A percentile compares a stretch with the other conserved stretches of the same genome.
Conservation (phyloP, 1,284 basidiomycete species). For the Ganoderma multipileum region DNA sequence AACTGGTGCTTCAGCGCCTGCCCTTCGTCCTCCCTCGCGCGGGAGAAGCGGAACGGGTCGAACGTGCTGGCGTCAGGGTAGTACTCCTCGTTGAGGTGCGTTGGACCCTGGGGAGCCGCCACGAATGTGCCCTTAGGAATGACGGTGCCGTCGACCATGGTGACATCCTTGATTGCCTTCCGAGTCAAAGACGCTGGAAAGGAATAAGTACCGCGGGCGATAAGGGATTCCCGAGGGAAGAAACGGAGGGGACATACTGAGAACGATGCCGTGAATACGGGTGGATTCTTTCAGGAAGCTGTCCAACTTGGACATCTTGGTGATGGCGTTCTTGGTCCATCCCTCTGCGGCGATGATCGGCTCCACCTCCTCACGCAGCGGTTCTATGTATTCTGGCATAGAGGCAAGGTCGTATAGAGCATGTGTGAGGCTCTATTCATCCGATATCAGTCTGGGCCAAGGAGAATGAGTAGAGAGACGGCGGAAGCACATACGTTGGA, state of each 20-base stretch:
- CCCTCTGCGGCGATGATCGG: slow-evolving; percentile 45
- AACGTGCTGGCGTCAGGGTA: slow-evolving; percentile 37
- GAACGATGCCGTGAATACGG: slow-evolving; percentile 43
- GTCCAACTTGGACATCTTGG: slow-evolving; percentile 55
- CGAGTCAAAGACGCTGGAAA: slow-evolving; percentile 42
- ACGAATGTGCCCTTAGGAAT: slow-evolving; percentile 48
- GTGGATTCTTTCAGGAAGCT: slow-evolving; percentile 59
- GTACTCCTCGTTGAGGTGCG: slow-evolving; percentile 47
- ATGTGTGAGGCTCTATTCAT: slow-evolving; percentile 43
- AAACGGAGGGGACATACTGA: slow-evolving; percentile 26
- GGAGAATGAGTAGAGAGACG: too few relatives aligned
- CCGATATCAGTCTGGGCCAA: too few relatives aligned
- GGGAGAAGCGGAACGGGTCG: slow-evolving; percentile 48
- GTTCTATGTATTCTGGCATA: slow-evolving; percentile 47
- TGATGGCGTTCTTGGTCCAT: slow-evolving; percentile 52
- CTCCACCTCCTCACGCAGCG: slow-evolving; percentile 54
- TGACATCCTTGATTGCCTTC: slow-evolving; percentile 44
- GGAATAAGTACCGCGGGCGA: background rate
- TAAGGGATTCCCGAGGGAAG: slow-evolving; percentile 41
- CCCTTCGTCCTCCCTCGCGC: slow-evolving; percentile 37
- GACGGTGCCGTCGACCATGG: slow-evolving; percentile 50
- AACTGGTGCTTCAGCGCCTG: slow-evolving; percentile 31
- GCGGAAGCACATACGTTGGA: slow-evolving; percentile 31
- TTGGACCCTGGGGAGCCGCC: slow-evolving; percentile 43
- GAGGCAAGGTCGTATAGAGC: slow-evolving; percentile 50